Evolutionary conservation across 2,329 filamentous ascomycete species (phyloP).

Genomic region (Fusarium papillatum): DNA sequence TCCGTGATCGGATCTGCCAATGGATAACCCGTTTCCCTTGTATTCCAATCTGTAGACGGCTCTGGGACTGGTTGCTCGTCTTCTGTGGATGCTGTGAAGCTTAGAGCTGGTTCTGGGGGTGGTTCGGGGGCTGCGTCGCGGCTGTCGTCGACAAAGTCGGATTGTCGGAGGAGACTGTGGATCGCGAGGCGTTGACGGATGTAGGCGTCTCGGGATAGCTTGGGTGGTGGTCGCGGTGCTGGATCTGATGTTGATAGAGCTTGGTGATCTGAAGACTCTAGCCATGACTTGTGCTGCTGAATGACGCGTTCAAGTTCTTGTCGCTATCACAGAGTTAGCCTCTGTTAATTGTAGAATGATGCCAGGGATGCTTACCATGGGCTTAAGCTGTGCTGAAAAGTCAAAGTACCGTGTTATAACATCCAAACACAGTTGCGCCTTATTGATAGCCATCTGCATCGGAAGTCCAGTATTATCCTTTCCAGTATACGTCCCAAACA

Average conservation of each 20-base stretch:
- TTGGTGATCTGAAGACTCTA: conserved; percentile 38
- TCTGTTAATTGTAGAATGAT: fast-evolving
- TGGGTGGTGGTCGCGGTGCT: conserved; percentile 17
- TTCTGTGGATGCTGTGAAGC: conserved; percentile 40
- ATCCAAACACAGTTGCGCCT: conserved; percentile 43
- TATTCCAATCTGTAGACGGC: conserved; percentile 21
- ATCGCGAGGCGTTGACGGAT: conserved; percentile 51
- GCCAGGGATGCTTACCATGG: conserved; percentile 29
- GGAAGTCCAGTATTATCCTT: conserved; percentile 40
- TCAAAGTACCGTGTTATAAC: conserved; percentile 44
- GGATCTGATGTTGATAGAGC: conserved; percentile 28
- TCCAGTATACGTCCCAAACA: conserved; percentile 48
- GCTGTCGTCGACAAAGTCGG: conserved; percentile 56
- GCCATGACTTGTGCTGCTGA: conserved; percentile 41
- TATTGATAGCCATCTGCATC: conserved; percentile 45
- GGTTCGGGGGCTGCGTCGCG: conserved; percentile 46
- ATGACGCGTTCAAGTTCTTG: conserved; percentile 44
- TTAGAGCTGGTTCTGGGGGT: conserved; percentile 29
- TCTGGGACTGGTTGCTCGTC: conserved; percentile 34
- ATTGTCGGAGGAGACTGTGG: conserved; percentile 55
- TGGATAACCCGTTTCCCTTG: conserved; percentile 20
- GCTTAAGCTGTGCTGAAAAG: conserved; percentile 44
- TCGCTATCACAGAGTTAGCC: conserved; percentile 19
- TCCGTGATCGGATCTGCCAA: conserved; percentile 27
- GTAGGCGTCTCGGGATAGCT: conserved; percentile 38